Evolutionary conservation across 2,329 filamentous ascomycete genomes (phyloP).

Genomic region (Bimuria novae-zelandiae): DNA sequence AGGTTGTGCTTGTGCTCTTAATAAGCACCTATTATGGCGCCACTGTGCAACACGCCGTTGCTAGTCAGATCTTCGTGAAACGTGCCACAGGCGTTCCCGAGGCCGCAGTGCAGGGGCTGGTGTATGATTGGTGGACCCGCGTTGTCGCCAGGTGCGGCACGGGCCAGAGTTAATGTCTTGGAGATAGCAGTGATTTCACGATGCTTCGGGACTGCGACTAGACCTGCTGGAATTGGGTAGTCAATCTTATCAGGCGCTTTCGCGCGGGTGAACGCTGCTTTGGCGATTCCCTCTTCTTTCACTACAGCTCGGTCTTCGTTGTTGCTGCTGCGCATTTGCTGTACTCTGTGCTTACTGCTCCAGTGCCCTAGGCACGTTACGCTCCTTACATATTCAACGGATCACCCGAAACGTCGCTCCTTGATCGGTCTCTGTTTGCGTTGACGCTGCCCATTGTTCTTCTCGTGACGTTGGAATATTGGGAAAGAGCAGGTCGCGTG

Average conservation of each 20-base stretch:
- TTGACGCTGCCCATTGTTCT: neutral
- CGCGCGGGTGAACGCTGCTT: neutral
- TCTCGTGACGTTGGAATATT: neutral
- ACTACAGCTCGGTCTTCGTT: neutral
- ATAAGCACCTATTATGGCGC: neutral
- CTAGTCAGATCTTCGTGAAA: neutral
- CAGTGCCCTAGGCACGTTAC: constrained; percentile 8
- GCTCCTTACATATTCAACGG: constrained; percentile 7
- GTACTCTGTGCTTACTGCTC: neutral
- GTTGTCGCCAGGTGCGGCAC: neutral
- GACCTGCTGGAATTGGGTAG: neutral
- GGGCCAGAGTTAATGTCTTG: neutral
- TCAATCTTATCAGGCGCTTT: neutral
- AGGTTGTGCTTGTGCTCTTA: neutral
- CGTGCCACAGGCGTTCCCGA: neutral
- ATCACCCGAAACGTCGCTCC: no score
- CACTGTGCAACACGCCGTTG: neutral
- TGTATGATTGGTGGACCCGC: neutral
- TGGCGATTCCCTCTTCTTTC: neutral
- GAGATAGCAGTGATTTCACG: neutral
- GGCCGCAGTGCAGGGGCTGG: neutral
- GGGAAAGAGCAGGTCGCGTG: constrained; percentile 1
- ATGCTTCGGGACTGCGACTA: neutral
- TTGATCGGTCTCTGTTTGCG: neutral
- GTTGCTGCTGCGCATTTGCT: neutral